Evolutionary conservation across 148 eudicot genomes (phyloP).

Genomic region (Rhododendron williamsianum): DNA sequence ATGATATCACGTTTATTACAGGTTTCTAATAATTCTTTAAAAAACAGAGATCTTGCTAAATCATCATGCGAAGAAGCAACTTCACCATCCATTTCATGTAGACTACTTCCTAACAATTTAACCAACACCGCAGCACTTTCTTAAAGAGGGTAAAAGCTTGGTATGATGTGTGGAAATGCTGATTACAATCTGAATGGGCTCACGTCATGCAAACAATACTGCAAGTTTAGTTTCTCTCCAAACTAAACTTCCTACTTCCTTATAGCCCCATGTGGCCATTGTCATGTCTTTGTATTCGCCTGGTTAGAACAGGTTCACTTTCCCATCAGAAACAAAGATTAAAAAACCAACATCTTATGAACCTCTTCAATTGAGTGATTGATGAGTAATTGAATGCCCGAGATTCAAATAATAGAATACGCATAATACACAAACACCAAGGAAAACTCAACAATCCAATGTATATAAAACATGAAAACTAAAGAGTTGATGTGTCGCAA

Average conservation of each 20-base stretch:
- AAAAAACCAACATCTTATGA: neutral
- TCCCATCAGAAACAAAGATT: neutral
- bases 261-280: neutral
- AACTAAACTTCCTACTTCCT: neutral
- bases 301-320: neutral
- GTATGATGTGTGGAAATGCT: neutral
- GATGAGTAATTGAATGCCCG: neutral
- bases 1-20: neutral
- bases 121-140: neutral
- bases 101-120: neutral
- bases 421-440: neutral
- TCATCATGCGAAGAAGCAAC: neutral
- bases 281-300: neutral
- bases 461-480: neutral
- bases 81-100: too few species aligned
- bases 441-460: neutral
- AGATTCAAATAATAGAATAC: neutral
- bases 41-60: neutral
- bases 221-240: neutral
- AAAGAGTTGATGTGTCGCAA: neutral
- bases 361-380: neutral
- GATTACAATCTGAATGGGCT: neutral
- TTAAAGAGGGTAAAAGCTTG: neutral
- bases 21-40: neutral
- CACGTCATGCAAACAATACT: neutral